Percentiles rank a stretch among this genome's conserved stretches.
Evolutionary conservation across 768 basidiomycete species (phyloP).

Genomic region (Glaciozyma antarctica): DNA sequence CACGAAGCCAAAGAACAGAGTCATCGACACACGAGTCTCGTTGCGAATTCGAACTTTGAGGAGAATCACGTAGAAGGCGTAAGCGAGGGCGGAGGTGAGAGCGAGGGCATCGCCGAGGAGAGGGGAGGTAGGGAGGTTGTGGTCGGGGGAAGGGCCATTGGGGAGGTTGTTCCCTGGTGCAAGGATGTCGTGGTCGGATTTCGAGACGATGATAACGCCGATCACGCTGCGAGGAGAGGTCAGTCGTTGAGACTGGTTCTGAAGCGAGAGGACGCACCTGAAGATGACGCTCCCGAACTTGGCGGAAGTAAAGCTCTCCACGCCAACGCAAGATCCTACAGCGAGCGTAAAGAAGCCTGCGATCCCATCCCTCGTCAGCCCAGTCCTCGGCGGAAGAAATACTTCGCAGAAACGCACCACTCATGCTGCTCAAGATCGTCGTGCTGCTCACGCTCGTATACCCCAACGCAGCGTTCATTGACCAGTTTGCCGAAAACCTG

Average conservation of each 20-base stretch:
- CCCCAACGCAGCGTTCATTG: constrained; percentile 68
- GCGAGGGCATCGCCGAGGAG: constrained; percentile 73
- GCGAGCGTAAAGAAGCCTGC: constrained; percentile 86
- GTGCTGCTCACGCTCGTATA: constrained; percentile 91
- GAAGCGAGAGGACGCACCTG: constrained; percentile 48
- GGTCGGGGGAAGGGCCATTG: background rate
- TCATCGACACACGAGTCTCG: constrained; percentile 49
- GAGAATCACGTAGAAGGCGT: constrained; percentile 77
- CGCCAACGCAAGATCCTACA: constrained; percentile 67
- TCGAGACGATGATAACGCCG: constrained; percentile 78
- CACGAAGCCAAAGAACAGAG: constrained; percentile 88
- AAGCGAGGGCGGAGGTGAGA: constrained; percentile 74
- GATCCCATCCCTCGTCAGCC: background rate
- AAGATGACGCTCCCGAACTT: constrained; percentile 69
- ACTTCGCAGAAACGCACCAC: constrained; percentile 51
- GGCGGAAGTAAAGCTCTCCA: constrained; percentile 62
- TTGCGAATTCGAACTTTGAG: constrained; percentile 70
- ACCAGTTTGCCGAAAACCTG: constrained; percentile 84
- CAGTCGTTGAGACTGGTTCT: constrained; percentile 4
- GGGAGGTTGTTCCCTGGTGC: constrained; percentile 8
- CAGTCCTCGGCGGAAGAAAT: background rate
- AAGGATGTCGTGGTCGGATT: constrained; percentile 9
- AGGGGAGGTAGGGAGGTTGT: constrained; percentile 37
- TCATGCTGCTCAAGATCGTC: constrained; percentile 79
- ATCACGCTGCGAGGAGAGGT: constrained; percentile 49